Evolutionary conservation across 257 asterid species (phyloP).

Genomic region (Fraxinus excelsior): DNA sequence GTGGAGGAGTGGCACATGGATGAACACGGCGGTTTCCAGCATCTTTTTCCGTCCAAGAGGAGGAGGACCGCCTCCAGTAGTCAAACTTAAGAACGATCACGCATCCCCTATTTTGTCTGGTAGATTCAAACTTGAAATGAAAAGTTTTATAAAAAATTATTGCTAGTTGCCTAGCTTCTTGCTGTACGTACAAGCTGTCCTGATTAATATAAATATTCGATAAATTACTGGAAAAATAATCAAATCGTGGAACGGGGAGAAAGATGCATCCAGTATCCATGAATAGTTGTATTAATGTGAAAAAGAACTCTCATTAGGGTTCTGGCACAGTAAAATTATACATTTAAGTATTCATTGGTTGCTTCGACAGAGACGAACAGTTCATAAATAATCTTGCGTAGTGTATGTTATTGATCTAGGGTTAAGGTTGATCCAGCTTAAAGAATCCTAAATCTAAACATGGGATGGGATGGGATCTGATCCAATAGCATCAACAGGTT

Average conservation of each 20-base stretch:
- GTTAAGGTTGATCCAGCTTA: background rate
- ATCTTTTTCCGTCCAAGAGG: conserved; percentile 61
- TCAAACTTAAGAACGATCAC: conserved; percentile 49
- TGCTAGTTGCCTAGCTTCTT: conserved; percentile 30
- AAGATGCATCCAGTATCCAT: too few relatives aligned
- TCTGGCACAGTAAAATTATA: too few relatives aligned
- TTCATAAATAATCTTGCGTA: too few relatives aligned
- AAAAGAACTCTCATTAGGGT: too few relatives aligned
- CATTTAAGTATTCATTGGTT: too few relatives aligned
- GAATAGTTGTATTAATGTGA: too few relatives aligned
- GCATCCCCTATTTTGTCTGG: conserved; percentile 32
- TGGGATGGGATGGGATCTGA: conserved; percentile 30
- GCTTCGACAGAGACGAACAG: too few relatives aligned
- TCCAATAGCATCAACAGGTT: conserved; percentile 25
- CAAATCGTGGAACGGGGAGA: background rate
- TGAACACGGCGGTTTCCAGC: conserved; percentile 46
- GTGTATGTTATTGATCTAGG: background rate
- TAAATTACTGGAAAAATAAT: background rate
- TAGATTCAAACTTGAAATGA: conserved; percentile 17
- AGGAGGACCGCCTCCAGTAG: conserved; percentile 56
- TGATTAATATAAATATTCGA: conserved; percentile 16
- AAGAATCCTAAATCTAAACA: background rate
- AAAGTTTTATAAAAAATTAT: background rate
- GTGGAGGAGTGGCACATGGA: conserved; percentile 57
- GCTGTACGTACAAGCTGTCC: conserved; percentile 26